Evolutionary conservation across 352 stramenopile genomes (phyloP).

Genomic region (Phytophthora foliorum): DNA sequence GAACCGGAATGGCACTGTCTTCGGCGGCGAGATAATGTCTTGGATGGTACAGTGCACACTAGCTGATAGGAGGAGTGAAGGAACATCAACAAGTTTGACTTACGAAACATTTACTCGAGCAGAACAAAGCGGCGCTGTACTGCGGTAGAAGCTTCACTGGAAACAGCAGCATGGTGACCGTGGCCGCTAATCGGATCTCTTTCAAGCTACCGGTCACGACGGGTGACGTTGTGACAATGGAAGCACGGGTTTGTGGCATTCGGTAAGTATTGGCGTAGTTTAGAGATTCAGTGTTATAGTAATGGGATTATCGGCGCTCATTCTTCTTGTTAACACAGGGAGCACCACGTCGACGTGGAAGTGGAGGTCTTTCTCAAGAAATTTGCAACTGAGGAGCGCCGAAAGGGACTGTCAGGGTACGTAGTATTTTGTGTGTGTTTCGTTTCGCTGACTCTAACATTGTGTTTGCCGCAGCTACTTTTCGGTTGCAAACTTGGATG

Average conservation of each 20-base stretch:
- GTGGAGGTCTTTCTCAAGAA: conserved; percentile 28
- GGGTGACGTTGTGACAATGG: conserved; percentile 57
- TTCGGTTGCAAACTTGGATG: conserved; percentile 47
- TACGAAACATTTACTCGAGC: neutral
- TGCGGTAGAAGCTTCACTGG: conserved; percentile 65
- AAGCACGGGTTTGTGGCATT: conserved; percentile 53
- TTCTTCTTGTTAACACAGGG: conserved; percentile 18
- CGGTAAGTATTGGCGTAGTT: conserved; percentile 30
- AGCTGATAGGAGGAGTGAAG: neutral
- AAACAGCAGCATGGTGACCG: conserved; percentile 67
- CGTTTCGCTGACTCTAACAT: neutral
- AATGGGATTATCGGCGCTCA: neutral
- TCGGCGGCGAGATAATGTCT: conserved; percentile 59
- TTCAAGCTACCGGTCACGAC: conserved; percentile 61
- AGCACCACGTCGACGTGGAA: conserved; percentile 39
- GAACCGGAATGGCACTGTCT: conserved; percentile 64
- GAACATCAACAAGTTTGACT: neutral
- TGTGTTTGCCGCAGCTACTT: conserved; percentile 32
- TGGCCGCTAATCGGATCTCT: conserved; percentile 52
- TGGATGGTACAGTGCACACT: conserved; percentile 46
- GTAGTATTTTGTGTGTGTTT: neutral
- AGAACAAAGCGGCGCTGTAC: conserved; percentile 67
- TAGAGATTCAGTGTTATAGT: neutral
- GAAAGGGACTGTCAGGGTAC: conserved; percentile 26
- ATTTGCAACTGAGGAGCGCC: conserved; percentile 6